phyloP scores from a whole-genome alignment of 371 early-diverging fungal species.

The Mucor ambiguus region DNA sequence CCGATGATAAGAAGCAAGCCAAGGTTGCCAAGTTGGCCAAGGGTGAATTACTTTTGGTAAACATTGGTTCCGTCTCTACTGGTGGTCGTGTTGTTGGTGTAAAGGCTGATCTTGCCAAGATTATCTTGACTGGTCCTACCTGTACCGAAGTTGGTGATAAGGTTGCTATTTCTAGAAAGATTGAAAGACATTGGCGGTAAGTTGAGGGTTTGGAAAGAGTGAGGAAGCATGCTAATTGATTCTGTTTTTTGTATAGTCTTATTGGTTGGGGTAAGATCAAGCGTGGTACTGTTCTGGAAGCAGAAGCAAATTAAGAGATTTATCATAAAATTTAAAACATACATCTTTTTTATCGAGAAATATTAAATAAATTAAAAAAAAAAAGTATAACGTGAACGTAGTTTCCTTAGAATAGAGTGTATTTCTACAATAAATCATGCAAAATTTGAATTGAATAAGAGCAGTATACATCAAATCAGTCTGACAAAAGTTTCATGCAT shows the following conservation, averaged over 20 bases:
- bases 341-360: background rate
- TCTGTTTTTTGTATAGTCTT: constrained; percentile 56
- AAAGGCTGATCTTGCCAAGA: constrained; percentile 93
- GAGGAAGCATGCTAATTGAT: background rate
- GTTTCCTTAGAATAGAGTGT: background rate
- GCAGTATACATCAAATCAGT: too few species aligned
- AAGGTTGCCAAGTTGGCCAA: constrained; percentile 92
- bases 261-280: constrained; percentile 98
- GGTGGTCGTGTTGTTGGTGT: constrained; percentile 96
- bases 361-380: constrained; percentile 7
- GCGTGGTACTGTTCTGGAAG: constrained; percentile 83
- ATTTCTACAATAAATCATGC: background rate
- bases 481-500: too few species aligned
- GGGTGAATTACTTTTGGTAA: constrained; percentile 97
- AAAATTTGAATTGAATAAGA: background rate
- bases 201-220: constrained; percentile 15
- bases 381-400: background rate
- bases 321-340: background rate
- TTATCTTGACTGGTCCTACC: constrained; percentile 92
- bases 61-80: constrained; percentile 99
- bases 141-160: constrained; percentile 99
- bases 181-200: constrained; percentile 99
- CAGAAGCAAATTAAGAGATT: constrained; percentile 53
- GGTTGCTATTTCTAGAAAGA: constrained; percentile 97
- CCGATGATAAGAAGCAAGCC: constrained; percentile 96